Evolutionary conservation across 768 basidiomycete species (phyloP).

Genomic region (Coprinopsis cinerea): DNA sequence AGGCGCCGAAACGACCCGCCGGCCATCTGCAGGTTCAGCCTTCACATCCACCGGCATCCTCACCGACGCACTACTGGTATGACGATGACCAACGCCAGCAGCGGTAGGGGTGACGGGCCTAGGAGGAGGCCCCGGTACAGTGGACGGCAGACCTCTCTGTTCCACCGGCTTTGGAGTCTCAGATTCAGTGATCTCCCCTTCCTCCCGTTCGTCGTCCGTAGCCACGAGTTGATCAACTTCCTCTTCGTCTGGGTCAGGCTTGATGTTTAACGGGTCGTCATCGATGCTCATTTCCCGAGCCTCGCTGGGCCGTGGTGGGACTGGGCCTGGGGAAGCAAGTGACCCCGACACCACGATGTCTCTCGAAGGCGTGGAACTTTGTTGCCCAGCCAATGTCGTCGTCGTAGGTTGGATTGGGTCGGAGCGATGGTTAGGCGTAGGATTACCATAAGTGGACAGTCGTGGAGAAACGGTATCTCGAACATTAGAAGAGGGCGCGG

Average conservation of each 20-base stretch:
- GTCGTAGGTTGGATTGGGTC: not conserved
- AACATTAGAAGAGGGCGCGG: not conserved
- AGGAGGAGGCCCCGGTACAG: no score
- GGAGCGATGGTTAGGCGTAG: not conserved
- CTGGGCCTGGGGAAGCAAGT: no score
- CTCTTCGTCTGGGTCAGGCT: slow-evolving; percentile 1
- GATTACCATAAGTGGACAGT: not conserved
- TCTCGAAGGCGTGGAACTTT: slow-evolving; percentile 8
- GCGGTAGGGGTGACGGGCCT: no score
- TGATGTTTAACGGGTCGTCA: slow-evolving; percentile 12
- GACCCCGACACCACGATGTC: no score
- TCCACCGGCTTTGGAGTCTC: no score
- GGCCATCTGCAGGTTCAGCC: not conserved
- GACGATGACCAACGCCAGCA: no score
- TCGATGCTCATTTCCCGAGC: slow-evolving; percentile 20
- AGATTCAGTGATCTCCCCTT: not conserved
- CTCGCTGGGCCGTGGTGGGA: no score
- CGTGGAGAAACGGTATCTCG: not conserved
- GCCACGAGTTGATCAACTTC: not conserved
- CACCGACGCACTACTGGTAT: no score
- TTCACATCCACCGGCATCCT: no score
- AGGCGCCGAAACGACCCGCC: not conserved
- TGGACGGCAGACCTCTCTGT: no score
- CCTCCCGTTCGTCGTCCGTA: not conserved
- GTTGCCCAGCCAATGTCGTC: not conserved